These are phyloP conservation scores for Naganishia friedmannii DNA, from an alignment of 768 basidiomycete species.

Conservation along the genomic window DNA sequence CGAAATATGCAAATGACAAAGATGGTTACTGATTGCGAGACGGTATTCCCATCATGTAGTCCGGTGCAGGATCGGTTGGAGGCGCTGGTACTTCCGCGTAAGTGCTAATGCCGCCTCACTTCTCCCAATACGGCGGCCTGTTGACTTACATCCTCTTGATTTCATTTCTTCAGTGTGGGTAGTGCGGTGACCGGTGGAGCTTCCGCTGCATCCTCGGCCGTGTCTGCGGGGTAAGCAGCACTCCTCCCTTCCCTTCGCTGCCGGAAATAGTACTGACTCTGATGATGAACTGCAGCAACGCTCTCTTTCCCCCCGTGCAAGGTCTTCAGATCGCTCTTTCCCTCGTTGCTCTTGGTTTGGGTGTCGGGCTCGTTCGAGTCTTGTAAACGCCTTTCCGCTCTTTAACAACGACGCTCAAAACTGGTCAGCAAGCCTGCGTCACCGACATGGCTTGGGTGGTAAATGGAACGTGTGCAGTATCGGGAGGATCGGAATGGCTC, in stretches of 20 bases:
- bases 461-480: too few species aligned
- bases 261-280: too few species aligned
- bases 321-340: conserved; percentile 13
- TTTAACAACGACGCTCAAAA: too few species aligned
- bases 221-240: conserved; percentile 5
- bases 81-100: conserved; percentile 20
- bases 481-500: too few species aligned
- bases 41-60: not conserved
- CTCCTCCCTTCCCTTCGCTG: not conserved
- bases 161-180: conserved; percentile 2
- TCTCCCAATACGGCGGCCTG: not conserved
- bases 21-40: too few species aligned
- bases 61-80: conserved; percentile 16
- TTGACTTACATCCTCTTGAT: too few species aligned
- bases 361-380: conserved; percentile 19
- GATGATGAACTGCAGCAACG: too few species aligned
- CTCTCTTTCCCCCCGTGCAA: not conserved
- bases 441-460: too few species aligned
- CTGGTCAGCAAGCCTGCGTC: too few species aligned
- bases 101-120: not conserved
- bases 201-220: conserved; percentile 5
- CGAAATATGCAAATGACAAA: not conserved
- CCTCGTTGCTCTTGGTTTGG: conserved; percentile 9
- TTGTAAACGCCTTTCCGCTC: not conserved
- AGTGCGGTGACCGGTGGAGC: conserved; percentile 7